Evolutionary conservation across 2,329 filamentous ascomycete species (phyloP), one percentile per base, ranked within the genome.

Genomic region (Colletotrichum viniferum): DNA sequence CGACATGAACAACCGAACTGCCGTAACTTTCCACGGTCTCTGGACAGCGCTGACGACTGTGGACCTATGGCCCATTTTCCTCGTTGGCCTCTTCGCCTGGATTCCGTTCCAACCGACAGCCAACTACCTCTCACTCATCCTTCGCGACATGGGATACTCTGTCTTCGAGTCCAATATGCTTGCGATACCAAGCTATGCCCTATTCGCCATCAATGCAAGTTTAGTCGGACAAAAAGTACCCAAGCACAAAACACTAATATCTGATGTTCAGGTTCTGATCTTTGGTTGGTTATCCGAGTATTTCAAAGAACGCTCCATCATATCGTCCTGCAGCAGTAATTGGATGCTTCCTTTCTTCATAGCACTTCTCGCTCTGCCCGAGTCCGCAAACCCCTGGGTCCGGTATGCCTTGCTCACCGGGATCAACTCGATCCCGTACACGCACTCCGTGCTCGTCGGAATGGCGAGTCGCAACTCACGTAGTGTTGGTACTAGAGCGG

Each of bases 1-100:
- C 56, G 86, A 87, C 67, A 92, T 93, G 89, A 89, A 92, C 79
- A 92, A 92, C 76, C 87, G 90, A 10, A 84, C 91, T 79, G 87
- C 88, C 1, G 87, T 92, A 34, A 89, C 88, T 1, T 84, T 84
- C 0, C 82, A 80, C 5, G 82, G 86, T 5, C 85, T 92, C 3
- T 90, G 88, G 86, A 81, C 88, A 55, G 87, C 87, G 5, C 81
- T 91, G 2, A 84, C 82, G 8, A 91, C 92, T 76, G 91, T 87
- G 69, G 82, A 84, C 48, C 77, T 85, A 58, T 84, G 83, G 83
- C 88, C 88, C 1, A 78, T 89, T 4, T 91, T 90, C 77, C 73
- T 87, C 21, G 81, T 89, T 55, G 87, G 88, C 4, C 79, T 89
- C 6, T 81, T 83, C 3, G 90, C 89, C 69, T 76, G 77, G 62